These are phyloP conservation scores for Neurospora hispaniola DNA, from an alignment of 495 filamentous ascomycete species.

Conservation along the genomic window DNA sequence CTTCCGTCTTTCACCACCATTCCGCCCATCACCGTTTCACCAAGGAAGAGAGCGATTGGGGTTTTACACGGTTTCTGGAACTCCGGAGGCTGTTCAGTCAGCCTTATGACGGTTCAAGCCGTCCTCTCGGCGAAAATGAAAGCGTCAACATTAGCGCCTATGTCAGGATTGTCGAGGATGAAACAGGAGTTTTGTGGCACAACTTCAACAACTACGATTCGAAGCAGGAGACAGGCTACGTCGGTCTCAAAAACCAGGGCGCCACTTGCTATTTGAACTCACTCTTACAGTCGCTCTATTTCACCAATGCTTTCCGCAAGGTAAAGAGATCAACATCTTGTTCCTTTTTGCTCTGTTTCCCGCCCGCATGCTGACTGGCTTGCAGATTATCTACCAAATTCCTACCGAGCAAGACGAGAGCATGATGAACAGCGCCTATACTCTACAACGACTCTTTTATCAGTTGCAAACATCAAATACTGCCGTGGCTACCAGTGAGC, in stretches of 20 bases:
- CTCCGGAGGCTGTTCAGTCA: slow-evolving; percentile 68
- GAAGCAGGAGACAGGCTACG: slow-evolving; percentile 95
- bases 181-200: slow-evolving; percentile 98
- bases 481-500: slow-evolving; percentile 81
- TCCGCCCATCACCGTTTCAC: slow-evolving; percentile 82
- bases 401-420: slow-evolving; percentile 78
- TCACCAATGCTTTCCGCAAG: slow-evolving; percentile 95
- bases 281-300: slow-evolving; percentile 89
- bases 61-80: slow-evolving; percentile 88
- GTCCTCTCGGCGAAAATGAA: slow-evolving; percentile 82
- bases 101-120: slow-evolving; percentile 48
- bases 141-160: slow-evolving; percentile 83
- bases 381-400: slow-evolving; percentile 90
- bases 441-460: slow-evolving; percentile 88
- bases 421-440: slow-evolving; percentile 80
- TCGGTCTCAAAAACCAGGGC: slow-evolving; percentile 94
- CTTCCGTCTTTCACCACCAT: slow-evolving; percentile 59
- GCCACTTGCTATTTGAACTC: slow-evolving; percentile 99
- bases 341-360: not conserved
- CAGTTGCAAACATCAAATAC: slow-evolving; percentile 72
- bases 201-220: slow-evolving; percentile 98
- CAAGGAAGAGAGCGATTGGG: slow-evolving; percentile 96
- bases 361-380: slow-evolving; percentile 2
- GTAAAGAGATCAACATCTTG: slow-evolving; percentile 30
- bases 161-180: slow-evolving; percentile 88